Base-by-base conservation (phyloP, 2,329 filamentous ascomycete species). In the Myrmaecium sp. region DNA sequence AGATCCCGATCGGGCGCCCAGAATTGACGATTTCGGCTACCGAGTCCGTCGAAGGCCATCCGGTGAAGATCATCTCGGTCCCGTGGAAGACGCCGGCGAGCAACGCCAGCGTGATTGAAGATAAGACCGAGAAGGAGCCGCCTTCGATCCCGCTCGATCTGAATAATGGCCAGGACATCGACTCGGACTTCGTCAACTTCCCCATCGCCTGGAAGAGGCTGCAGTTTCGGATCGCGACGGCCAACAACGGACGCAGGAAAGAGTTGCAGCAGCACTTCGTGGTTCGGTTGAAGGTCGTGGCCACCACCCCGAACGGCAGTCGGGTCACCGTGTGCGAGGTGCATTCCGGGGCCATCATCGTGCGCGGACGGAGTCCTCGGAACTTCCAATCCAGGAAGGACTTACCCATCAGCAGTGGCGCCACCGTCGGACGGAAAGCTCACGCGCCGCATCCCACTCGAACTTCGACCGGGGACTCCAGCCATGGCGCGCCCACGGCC, bases 221-320 rank as follows among this genome's bases (percentile, higher is more conserved):
- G 34, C 86, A 95, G 43, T 95, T 95, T 46, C 68, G 86, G 41
- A 92, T 86, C 49, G 86, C 86, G 11, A 95, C 86, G 6, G 86
- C 86, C 30, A 95, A 95, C 55, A 95, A 95, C 47, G 86, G 86
- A 7, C 72, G 86, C 33, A 67, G 86, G 35, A 92, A 93, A 57
- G 86, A 95, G 49, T 66, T 95, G 23, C 86, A 95, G 47, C 86
- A 95, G 47, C 86, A 95, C 55, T 95, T 95, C 51, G 74, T 92
- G 7, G 65, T 95, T 31, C 76, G 83, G 35, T 59, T 95, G 27
- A 92, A 86, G 51, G 74, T 93, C 6, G 62, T 84, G 36, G 84
- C 76, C 10, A 89, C 81, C 0, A 57, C 95, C 26, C 68, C 80
- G 1, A 89, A 81, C 33, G 82, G 82, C n/a, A 66, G 65, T 17